These are phyloP conservation scores for Crataegus laevigata DNA, from an alignment of 306 rosid species.

Conservation along the genomic window DNA sequence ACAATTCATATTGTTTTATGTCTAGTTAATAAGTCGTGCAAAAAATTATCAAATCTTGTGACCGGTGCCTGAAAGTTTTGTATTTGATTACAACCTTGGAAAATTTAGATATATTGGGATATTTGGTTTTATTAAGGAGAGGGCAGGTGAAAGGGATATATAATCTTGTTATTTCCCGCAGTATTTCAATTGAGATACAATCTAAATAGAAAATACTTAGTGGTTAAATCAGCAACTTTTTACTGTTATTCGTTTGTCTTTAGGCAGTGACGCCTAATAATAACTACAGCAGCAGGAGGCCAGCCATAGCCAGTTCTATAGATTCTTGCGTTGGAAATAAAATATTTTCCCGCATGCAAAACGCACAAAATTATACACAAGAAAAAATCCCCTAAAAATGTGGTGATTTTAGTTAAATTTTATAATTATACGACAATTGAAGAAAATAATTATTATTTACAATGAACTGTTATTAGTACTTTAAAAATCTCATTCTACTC, in stretches of 20 bases:
- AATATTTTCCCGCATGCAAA: neutral
- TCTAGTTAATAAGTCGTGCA: no score
- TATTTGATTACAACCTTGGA: neutral
- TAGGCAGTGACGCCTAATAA: neutral
- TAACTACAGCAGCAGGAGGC: no score
- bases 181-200: neutral
- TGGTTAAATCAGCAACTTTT: neutral
- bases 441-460: neutral
- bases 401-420: neutral
- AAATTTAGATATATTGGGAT: neutral
- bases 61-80: neutral
- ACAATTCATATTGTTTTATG: no score
- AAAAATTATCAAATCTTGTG: no score
- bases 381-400: neutral
- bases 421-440: neutral
- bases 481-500: no score
- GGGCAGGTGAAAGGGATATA: neutral
- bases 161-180: neutral
- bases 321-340: neutral
- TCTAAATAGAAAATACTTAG: neutral
- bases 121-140: neutral
- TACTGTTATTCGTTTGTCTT: neutral
- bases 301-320: no score
- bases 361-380: neutral
- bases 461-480: no score